Conservation (phyloP, 2,329 filamentous ascomycete species). For the Aspergillus ochraceus region DNA sequence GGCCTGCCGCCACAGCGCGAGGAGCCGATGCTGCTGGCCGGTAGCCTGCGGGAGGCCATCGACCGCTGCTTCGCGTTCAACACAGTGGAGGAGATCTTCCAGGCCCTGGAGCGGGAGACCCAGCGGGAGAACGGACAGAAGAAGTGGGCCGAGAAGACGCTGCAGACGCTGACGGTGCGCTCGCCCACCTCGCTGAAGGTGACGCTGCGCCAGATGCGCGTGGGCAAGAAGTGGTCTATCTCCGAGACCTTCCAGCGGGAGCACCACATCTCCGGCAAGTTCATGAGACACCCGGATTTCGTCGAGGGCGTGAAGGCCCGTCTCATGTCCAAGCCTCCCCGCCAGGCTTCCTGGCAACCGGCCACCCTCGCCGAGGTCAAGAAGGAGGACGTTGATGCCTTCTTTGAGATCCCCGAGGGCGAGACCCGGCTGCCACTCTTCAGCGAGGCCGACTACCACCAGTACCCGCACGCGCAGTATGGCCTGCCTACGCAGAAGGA, state of each 20-base stretch:
- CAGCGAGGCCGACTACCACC: conserved; percentile 59
- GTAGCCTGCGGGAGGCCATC: conserved; percentile 73
- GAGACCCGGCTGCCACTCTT: conserved; percentile 60
- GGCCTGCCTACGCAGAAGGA: conserved; percentile 70
- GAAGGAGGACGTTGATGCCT: conserved; percentile 60
- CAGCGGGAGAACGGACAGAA: conserved; percentile 55
- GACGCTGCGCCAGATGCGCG: conserved; percentile 76
- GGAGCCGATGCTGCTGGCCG: conserved; percentile 66
- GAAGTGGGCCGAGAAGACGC: conserved; percentile 76
- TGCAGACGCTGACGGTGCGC: conserved; percentile 71
- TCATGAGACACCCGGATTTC: conserved; percentile 93
- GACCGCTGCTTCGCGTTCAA: conserved; percentile 76
- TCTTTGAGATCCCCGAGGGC: conserved; percentile 61
- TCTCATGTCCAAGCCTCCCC: conserved; percentile 68
- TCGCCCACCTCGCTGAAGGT: conserved; percentile 88
- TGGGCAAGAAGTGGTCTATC: conserved; percentile 76
- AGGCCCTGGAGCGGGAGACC: conserved; percentile 59
- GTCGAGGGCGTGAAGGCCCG: conserved; percentile 83
- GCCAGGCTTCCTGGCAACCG: conserved; percentile 73
- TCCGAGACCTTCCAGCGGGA: conserved; percentile 81
- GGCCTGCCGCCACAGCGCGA: conserved; percentile 67
- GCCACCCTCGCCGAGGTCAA: conserved; percentile 67
- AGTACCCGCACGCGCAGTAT: conserved; percentile 71
- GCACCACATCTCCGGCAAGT: conserved; percentile 77
- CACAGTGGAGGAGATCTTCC: conserved; percentile 68